Evolutionary conservation across 371 early-diverging fungal species (phyloP), one percentile per base, ranked within the genome.

Genomic region (Zychaea mexicana): DNA sequence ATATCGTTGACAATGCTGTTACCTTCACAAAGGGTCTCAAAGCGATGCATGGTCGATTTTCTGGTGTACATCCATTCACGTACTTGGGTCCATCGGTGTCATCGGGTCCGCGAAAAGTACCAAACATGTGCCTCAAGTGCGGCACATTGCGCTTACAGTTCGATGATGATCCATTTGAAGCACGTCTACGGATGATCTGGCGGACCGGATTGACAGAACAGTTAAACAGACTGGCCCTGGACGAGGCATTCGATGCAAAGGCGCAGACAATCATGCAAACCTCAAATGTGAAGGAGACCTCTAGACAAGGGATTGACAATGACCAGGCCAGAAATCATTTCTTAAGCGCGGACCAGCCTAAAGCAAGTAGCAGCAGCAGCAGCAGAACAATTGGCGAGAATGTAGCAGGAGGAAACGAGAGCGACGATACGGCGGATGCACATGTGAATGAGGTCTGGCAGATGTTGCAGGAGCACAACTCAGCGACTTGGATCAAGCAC

Each of bases 151-250:
- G 72, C 2, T 39, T 85, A 2, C 73, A 76, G 8, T 49, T 82
- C 24, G 78, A 80, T 42, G 90, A 90, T 58, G 83, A 83, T 66
- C 84, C 83, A n/a, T 87, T 90, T 61, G 90, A 90, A 61, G 66
- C 73, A 2, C 65, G 64, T 8, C 61, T 90, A 19, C 64, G 82
- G 2, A 45, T 77, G 21, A 86, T 82, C 38, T 90, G 79, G 73
- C 62, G 69, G 32, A 70, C 77, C 2, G 85, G 87, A 7, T 31
- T 83, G 22, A 72, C 68, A 19, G 88, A 90, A 60, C 88, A 87
- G 52, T 47, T 62, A 28, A 74, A 65, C 2, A 68, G 90, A 21
- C 28, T 78, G 1, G 83, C 82, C 9, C 57, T 85, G 9, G 74
- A 85, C 53, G 80, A 80, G 28, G 89, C 87, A 1, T 90, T 89